Evolutionary conservation across 139 green algal species (phyloP), one percentile per base, ranked within the genome.

Genomic region (Chloropicon primus): DNA sequence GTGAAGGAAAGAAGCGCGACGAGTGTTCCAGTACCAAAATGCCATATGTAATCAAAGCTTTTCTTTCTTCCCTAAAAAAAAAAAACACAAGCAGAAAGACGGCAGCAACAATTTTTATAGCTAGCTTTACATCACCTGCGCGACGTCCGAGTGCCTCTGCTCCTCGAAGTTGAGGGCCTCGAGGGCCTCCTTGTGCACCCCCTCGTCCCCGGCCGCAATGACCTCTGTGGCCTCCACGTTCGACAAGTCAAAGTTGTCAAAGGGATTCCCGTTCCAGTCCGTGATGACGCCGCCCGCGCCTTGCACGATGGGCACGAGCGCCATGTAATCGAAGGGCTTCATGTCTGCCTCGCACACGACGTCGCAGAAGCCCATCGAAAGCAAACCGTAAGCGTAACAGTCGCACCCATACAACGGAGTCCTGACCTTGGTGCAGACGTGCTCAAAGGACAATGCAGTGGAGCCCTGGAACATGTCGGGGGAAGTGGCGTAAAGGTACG

Each of bases 281-380:
- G 91, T 97, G 54, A 98, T 92, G 21, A 88, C 72, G 0, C 95
- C 95, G 2, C 95, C 95, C 0, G 95, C 95, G 10, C 94, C 95
- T 80, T 97, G 71, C 1, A 98, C 88, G 25, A 99, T 84, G 1
- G 95, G 94, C 74, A 98, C 92, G 74, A 98, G 86, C 1, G 95
- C 94, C 90, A 97, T 90, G 87, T 96, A 98, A 82, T 99, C 95
- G 78, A 97, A 98, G 1, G 93, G 94, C 82, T 97, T 96, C 26
- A 99, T 80, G 80, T 97, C 93, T 1, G 93, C 93, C 82, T 99
- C 95, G 21, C 92, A 83, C 62, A 97, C 95, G 21, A 98, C 74
- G 83, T 99, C 95, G 53, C 78, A 81, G 27, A 88, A 87, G 0
- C 95, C 95, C 0, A 87, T 82, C 22, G 95, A 86, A 74, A 99